Conservation (phyloP, 306 rosid species). For the Cucurbita argyrosperma region DNA sequence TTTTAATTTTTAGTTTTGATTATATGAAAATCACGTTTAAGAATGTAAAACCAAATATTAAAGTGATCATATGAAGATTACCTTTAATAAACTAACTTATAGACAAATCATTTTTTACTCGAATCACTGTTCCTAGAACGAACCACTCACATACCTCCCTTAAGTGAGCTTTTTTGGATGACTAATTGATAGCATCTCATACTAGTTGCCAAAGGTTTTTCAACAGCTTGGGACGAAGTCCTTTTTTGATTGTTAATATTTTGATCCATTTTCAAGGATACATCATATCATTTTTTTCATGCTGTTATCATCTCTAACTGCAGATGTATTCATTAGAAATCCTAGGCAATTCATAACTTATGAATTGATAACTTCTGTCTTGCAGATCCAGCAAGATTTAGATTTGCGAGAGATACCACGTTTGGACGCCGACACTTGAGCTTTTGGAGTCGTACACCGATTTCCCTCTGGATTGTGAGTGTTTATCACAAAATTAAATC, state of each 20-base stretch:
- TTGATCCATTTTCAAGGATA: neutral
- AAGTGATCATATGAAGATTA: neutral
- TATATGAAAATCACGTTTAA: neutral
- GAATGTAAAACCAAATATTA: neutral
- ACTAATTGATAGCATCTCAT: neutral
- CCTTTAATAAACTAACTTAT: neutral
- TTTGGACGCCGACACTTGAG: conserved; percentile 68
- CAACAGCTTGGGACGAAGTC: neutral
- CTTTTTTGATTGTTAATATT: neutral
- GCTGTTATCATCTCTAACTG: neutral
- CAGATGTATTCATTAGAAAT: neutral
- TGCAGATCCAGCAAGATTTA: conserved; percentile 75
- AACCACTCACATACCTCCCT: neutral
- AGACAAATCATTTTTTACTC: neutral
- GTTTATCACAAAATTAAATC: neutral
- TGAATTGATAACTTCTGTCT: neutral
- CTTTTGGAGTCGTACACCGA: conserved; percentile 38
- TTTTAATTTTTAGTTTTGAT: too few species aligned
- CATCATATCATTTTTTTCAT: neutral
- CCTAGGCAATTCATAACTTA: neutral
- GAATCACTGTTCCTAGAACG: neutral
- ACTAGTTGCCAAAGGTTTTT: neutral
- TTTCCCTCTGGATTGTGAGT: conserved; percentile 54
- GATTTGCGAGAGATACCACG: conserved; percentile 76
- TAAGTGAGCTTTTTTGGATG: neutral